phyloP scores from a whole-genome alignment of 2,329 filamentous ascomycete genomes.

The Neonectria faginata region DNA sequence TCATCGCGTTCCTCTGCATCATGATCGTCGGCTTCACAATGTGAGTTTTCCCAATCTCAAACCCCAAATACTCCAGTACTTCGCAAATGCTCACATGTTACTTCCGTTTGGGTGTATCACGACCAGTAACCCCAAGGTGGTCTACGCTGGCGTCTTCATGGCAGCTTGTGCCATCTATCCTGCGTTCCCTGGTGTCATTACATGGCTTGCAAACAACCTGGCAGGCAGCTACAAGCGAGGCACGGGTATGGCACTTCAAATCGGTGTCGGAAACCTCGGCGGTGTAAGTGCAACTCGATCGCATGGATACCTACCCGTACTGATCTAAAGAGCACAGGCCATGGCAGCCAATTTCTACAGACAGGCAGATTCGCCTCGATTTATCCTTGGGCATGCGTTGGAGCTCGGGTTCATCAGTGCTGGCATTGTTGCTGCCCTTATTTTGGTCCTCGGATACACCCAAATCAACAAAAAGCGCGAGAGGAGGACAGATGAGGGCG shows the following conservation, averaged over 20 bases:
- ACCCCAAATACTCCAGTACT: not conserved
- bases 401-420: conserved; percentile 34
- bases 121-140: conserved; percentile 66
- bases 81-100: not conserved
- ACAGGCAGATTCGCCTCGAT: conserved; percentile 18
- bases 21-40: conserved; percentile 70
- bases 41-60: conserved; percentile 44
- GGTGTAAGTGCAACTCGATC: conserved; percentile 1
- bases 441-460: conserved; percentile 64
- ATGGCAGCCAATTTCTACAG: conserved; percentile 27
- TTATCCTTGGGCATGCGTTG: conserved; percentile 13
- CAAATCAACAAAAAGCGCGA: conserved; percentile 70
- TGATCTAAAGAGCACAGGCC: conserved; percentile 2
- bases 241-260: conserved; percentile 73
- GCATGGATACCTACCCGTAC: not conserved
- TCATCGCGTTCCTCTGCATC: conserved; percentile 63
- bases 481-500: conserved; percentile 56
- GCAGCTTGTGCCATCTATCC: conserved; percentile 84
- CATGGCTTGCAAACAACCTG: conserved; percentile 84
- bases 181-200: conserved; percentile 80
- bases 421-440: conserved; percentile 58
- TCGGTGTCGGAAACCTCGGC: conserved; percentile 46
- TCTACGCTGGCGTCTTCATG: conserved; percentile 82
- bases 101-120: conserved; percentile 64
- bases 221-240: conserved; percentile 74